phyloP scores from a whole-genome alignment of 1,284 basidiomycete genomes.

The Psilocybe mexicana region DNA sequence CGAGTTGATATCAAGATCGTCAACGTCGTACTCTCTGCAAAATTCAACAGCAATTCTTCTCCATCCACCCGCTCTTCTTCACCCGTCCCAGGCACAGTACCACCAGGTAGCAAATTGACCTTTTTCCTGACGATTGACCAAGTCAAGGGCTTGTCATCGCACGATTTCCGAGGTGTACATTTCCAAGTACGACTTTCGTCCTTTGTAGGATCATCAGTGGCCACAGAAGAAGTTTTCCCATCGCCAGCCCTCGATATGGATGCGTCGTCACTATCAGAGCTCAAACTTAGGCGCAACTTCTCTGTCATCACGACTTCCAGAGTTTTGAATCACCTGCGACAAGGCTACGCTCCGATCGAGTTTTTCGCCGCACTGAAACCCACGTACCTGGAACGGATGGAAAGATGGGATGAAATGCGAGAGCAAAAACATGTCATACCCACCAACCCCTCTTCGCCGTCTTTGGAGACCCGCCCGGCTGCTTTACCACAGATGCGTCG shows the following conservation, averaged over 20 bases:
- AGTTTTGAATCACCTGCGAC: conserved; percentile 69
- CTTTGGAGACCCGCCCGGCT: conserved; percentile 37
- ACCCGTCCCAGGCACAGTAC: conserved; percentile 62
- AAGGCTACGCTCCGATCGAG: conserved; percentile 82
- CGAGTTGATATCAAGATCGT: conserved; percentile 80
- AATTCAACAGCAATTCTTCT: conserved; percentile 56
- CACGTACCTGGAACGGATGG: conserved; percentile 84
- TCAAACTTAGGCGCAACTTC: conserved; percentile 81
- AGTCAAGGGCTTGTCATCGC: conserved; percentile 83
- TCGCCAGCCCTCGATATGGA: conserved; percentile 78
- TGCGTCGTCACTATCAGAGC: conserved; percentile 67
- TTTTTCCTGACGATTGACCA: conserved; percentile 85
- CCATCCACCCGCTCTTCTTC: conserved; percentile 71
- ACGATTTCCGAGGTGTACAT: conserved; percentile 85
- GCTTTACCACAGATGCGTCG: conserved; percentile 76
- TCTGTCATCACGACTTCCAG: conserved; percentile 76
- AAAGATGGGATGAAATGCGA: conserved; percentile 89
- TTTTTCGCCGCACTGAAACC: conserved; percentile 83
- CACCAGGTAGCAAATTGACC: conserved; percentile 74
- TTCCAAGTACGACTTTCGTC: conserved; percentile 83
- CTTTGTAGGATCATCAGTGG: conserved; percentile 69
- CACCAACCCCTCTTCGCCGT: conserved; percentile 33
- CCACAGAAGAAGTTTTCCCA: conserved; percentile 81
- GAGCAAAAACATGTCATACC: conserved; percentile 56
- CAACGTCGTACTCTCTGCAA: conserved; percentile 63